Evolutionary conservation across 2,329 filamentous ascomycete species (phyloP).

Genomic region (Akanthomyces dipterigenus): DNA sequence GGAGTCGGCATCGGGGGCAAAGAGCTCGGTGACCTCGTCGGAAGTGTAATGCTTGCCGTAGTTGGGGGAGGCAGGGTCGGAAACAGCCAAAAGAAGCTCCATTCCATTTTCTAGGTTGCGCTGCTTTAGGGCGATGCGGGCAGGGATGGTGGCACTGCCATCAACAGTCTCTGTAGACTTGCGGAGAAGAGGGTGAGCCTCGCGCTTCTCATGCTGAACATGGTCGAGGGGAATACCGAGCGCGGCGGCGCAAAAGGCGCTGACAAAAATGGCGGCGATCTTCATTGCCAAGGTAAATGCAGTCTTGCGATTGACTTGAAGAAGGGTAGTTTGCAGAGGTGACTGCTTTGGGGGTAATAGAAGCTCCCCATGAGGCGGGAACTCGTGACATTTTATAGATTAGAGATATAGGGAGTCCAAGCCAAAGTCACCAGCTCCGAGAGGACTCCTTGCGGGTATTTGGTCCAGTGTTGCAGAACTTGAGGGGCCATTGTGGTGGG

Average conservation of each 20-base stretch:
- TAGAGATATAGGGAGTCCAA: neutral
- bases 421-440: neutral
- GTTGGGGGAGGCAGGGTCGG: neutral
- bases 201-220: slow-evolving; percentile 6
- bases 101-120: slow-evolving; percentile 6
- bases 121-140: slow-evolving; percentile 9
- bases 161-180: neutral
- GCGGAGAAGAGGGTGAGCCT: neutral
- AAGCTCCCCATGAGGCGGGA: neutral
- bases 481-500: neutral
- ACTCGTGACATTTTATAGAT: neutral
- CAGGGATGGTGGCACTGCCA: neutral
- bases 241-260: neutral
- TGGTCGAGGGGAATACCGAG: slow-evolving; percentile 3
- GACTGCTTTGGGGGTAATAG: neutral
- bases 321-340: neutral
- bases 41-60: slow-evolving; percentile 10
- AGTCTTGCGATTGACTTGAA: neutral
- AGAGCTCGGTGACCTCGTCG: neutral
- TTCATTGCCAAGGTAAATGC: neutral
- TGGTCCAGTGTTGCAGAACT: neutral
- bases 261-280: slow-evolving; percentile 4
- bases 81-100: slow-evolving; percentile 3
- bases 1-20: slow-evolving; percentile 26
- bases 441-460: neutral